Conservation (phyloP, 1,284 basidiomycete genomes). For the Cutaneotrichosporon sp. region DNA sequence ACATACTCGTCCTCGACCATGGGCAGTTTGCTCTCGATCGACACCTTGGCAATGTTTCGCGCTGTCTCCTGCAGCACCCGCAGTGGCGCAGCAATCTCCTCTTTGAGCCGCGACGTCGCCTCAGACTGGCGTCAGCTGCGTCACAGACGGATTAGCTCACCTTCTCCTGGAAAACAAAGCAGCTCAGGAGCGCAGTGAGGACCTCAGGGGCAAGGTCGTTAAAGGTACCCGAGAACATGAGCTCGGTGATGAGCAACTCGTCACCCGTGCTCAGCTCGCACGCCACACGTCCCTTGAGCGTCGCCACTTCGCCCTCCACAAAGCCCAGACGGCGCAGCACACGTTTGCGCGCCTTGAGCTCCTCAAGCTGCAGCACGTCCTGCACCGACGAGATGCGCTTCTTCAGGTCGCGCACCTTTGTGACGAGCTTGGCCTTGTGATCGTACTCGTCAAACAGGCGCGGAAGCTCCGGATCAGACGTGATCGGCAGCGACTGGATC, state of each 20-base stretch:
- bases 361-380: slow-evolving; percentile 91
- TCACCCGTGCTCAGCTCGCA: slow-evolving; percentile 98
- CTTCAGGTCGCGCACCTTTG: slow-evolving; percentile 68
- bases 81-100: slow-evolving; percentile 86
- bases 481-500: slow-evolving; percentile 67
- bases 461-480: slow-evolving; percentile 67
- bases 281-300: slow-evolving; percentile 96
- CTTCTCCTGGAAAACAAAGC: slow-evolving; percentile 97
- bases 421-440: slow-evolving; percentile 67
- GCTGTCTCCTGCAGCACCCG: slow-evolving; percentile 94
- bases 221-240: slow-evolving; percentile 96
- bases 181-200: slow-evolving; percentile 84
- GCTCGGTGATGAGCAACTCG: slow-evolving; percentile 90
- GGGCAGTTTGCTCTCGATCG: slow-evolving; percentile 82
- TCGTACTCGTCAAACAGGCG: slow-evolving; percentile 74
- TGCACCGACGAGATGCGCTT: slow-evolving; percentile 83
- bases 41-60: slow-evolving; percentile 88
- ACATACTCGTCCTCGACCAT: slow-evolving; percentile 95
- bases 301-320: slow-evolving; percentile 86
- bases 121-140: slow-evolving; percentile 64
- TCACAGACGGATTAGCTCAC: too few relatives aligned
- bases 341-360: slow-evolving; percentile 91
- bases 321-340: slow-evolving; percentile 89
- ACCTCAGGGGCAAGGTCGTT: slow-evolving; percentile 85
- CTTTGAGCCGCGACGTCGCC: slow-evolving; percentile 75